These are phyloP conservation scores for Carex myosuroides DNA, from an alignment of 176 grass and related monocot species.

Conservation along the genomic window DNA sequence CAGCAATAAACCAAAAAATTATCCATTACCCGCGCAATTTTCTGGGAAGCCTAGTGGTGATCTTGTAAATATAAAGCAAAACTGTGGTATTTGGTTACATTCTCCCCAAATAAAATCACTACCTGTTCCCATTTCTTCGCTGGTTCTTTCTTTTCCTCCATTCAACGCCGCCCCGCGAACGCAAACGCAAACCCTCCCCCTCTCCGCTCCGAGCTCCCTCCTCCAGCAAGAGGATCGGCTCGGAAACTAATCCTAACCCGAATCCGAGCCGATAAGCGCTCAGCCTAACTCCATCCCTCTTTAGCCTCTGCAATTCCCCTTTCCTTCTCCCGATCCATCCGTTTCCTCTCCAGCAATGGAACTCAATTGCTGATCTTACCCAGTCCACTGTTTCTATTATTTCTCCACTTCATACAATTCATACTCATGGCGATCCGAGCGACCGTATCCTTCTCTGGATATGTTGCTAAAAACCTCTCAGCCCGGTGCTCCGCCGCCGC, in stretches of 20 bases:
- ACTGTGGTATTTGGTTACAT: neutral
- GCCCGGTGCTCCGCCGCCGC: slow-evolving; percentile 49
- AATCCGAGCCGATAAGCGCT: neutral
- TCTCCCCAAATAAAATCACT: neutral
- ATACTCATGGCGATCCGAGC: slow-evolving; percentile 86
- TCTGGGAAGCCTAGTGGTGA: neutral
- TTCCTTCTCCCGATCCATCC: slow-evolving; percentile 2
- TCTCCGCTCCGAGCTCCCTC: neutral
- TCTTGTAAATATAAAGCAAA: neutral
- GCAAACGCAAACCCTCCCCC: neutral
- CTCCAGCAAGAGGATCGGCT: neutral
- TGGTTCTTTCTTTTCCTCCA: neutral
- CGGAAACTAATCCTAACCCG: neutral
- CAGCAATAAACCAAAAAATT: neutral
- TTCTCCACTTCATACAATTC: slow-evolving; percentile 30
- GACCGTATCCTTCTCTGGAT: slow-evolving; percentile 75
- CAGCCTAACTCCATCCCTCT: neutral
- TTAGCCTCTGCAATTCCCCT: slow-evolving; percentile 15
- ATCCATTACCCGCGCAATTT: neutral
- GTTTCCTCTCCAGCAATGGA: slow-evolving; percentile 2
- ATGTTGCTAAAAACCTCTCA: slow-evolving; percentile 66
- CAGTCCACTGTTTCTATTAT: neutral
- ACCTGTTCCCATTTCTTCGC: neutral
- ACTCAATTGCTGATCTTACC: neutral
- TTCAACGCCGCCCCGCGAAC: neutral